Base-by-base conservation (phyloP, 768 basidiomycete species). In the Lentinula lateritia region DNA sequence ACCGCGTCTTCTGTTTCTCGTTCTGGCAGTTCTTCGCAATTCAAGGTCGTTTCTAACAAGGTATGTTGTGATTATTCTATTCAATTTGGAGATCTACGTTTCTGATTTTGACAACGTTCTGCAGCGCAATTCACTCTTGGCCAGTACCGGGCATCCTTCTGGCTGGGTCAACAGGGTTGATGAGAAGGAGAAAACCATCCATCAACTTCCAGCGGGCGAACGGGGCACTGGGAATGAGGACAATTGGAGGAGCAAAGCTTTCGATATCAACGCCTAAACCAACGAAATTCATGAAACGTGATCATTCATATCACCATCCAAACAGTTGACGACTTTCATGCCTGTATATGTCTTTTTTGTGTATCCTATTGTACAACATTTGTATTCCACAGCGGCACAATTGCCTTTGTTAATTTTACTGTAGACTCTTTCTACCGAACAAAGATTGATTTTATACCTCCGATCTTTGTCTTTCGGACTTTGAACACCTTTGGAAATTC, bases 11-110 rank as follows among this genome's bases (percentile, higher is more conserved):
- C 67, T 53, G 69, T 68, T 45, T 75, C 75, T 38, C 74, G 81
- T 65, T 74, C 73, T 52, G 72, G 70, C 1, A 56, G 55, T 42
- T 43, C 39, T 5, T 85, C 86, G 7, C 87, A 90, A 64, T 94
- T 96, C 80, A 91, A 92, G 75, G 82, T 96, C 39, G 88, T 94
- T 5, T 76, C 78, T 15, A 81, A 86, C 63, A 89, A 89, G 41
- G 55, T 56, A 56, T 23, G 53, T 23, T 23, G 23, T 23, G 23
- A 23, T 23, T 1, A 23, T 23, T 23, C 23, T 1, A 23, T 23
- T 23, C 23, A 23, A 23, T 1, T 23, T 23, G 23, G 23, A 1
- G 23, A 23, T 2, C 23, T 23, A 1, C 23, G 23, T 23, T 23
- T 23, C 23, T 23, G 23, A 23, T 23, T 23, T 23, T 23, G 23